These are phyloP conservation scores for Aurinia saxatilis DNA, from an alignment of 345 rosid species.

Conservation along the genomic window DNA sequence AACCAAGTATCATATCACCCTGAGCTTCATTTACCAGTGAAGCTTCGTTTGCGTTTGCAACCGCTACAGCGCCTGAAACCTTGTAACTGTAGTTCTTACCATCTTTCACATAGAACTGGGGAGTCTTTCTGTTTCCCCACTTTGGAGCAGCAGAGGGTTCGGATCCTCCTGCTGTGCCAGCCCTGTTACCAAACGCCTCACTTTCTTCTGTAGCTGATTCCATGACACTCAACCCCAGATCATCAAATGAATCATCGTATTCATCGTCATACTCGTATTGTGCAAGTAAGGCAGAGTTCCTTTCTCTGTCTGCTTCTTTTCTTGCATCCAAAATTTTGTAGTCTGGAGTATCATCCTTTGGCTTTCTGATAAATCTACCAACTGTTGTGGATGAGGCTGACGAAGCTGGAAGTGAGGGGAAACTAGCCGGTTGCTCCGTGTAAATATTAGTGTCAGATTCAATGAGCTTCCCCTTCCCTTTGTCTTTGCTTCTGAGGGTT, in stretches of 20 bases:
- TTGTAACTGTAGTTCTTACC: slow-evolving; percentile 96
- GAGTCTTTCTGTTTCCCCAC: slow-evolving; percentile 77
- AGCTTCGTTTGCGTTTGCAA: slow-evolving; percentile 73
- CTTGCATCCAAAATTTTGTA: slow-evolving; percentile 42
- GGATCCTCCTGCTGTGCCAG: slow-evolving; percentile 23
- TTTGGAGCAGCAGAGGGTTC: slow-evolving; percentile 40
- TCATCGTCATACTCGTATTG: slow-evolving; percentile 94
- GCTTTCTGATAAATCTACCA: slow-evolving; percentile 80
- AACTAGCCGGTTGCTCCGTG: slow-evolving; percentile 21
- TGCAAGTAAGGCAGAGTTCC: slow-evolving; percentile 46
- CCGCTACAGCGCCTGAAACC: slow-evolving; percentile 75
- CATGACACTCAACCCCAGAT: slow-evolving; percentile 63
- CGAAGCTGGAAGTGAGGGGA: slow-evolving; percentile 36
- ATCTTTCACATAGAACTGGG: slow-evolving; percentile 83
- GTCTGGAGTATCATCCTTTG: slow-evolving; percentile 43
- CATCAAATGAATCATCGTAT: slow-evolving; percentile 96
- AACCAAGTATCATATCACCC: slow-evolving; percentile 59
- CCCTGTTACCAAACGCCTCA: slow-evolving; percentile 45
- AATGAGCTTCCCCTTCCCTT: slow-evolving; percentile 71
- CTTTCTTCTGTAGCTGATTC: slow-evolving; percentile 68
- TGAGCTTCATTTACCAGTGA: slow-evolving; percentile 53
- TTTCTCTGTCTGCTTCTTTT: slow-evolving; percentile 41
- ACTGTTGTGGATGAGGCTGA: slow-evolving; percentile 43
- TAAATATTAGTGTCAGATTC: slow-evolving; percentile 33
- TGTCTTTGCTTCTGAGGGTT: slow-evolving; percentile 44